Evolutionary conservation across 257 asterid genomes (phyloP).

Genomic region (Nicotiana knightiana): DNA sequence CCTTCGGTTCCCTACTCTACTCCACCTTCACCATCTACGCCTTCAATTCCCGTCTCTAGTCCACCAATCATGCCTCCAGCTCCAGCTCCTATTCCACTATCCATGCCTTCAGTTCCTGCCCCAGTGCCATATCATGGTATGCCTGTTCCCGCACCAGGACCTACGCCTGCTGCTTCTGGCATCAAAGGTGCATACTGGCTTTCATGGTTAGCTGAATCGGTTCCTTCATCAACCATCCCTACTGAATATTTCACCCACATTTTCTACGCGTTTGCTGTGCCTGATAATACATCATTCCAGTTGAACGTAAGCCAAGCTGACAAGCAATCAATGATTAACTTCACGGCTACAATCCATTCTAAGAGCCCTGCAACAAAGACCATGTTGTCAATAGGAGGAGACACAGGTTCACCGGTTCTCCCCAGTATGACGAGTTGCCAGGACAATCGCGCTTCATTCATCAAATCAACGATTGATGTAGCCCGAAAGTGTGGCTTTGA

Average conservation of each 20-base stretch:
- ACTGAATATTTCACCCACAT: slow-evolving; percentile 46
- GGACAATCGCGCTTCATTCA: slow-evolving; percentile 40
- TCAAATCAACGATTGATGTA: slow-evolving; percentile 37
- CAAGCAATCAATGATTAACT: slow-evolving; percentile 27
- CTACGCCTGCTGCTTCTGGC: not conserved
- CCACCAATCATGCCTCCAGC: not conserved
- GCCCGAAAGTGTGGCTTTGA: slow-evolving; percentile 39
- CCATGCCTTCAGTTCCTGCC: not conserved
- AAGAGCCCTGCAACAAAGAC: slow-evolving; percentile 23
- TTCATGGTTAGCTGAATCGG: slow-evolving; percentile 28
- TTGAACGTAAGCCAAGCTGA: slow-evolving; percentile 28
- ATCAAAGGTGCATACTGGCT: slow-evolving; percentile 63
- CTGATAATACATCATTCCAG: slow-evolving; percentile 36
- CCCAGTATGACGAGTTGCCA: not conserved
- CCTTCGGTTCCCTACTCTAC: not conserved
- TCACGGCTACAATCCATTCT: slow-evolving; percentile 37
- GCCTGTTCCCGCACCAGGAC: not conserved
- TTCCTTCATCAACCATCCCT: slow-evolving; percentile 42
- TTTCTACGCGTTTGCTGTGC: slow-evolving; percentile 39
- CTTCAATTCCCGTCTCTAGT: slow-evolving; percentile 11
- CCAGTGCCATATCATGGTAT: not conserved
- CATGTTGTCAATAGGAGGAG: slow-evolving; percentile 58
- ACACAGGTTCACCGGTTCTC: slow-evolving; percentile 14
- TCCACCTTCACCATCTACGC: slow-evolving; percentile 38
- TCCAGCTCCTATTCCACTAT: not conserved